Evolutionary conservation across 2,329 filamentous ascomycete species (phyloP).

Genomic region (Talaromyces albobiverticillius): DNA sequence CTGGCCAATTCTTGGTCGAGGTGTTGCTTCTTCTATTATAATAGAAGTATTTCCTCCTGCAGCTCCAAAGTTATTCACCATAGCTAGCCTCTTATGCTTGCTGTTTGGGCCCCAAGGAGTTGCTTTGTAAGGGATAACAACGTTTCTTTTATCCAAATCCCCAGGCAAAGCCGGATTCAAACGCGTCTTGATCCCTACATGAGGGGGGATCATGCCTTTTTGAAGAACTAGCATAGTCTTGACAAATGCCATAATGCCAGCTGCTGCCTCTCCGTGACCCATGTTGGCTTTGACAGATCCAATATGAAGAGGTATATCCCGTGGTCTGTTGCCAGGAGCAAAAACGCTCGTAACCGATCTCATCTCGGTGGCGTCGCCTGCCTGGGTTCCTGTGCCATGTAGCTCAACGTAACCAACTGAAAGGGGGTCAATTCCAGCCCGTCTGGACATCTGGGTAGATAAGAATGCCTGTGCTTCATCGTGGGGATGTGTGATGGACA

Average conservation of each 20-base stretch:
- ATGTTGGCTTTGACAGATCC: slow-evolving; percentile 65
- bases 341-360: slow-evolving; percentile 40
- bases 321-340: slow-evolving; percentile 37
- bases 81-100: slow-evolving; percentile 33
- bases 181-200: slow-evolving; percentile 35
- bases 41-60: slow-evolving; percentile 65
- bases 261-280: slow-evolving; percentile 60
- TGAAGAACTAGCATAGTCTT: slow-evolving; percentile 40
- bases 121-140: slow-evolving; percentile 43
- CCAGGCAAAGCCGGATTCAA: slow-evolving; percentile 48
- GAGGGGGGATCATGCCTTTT: slow-evolving; percentile 31
- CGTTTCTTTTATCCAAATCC: slow-evolving; percentile 42
- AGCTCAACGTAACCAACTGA: slow-evolving; percentile 77
- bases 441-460: slow-evolving; percentile 22
- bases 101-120: slow-evolving; percentile 31
- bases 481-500: slow-evolving; percentile 33
- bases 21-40: slow-evolving; percentile 37
- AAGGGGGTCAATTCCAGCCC: slow-evolving; percentile 35
- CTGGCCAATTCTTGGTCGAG: slow-evolving; percentile 20
- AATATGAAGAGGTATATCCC: slow-evolving; percentile 53
- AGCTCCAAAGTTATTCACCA: slow-evolving; percentile 68
- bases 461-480: slow-evolving; percentile 26
- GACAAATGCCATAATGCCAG: slow-evolving; percentile 20
- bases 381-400: slow-evolving; percentile 78
- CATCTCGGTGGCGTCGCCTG: slow-evolving; percentile 54